Conservation (phyloP, 208 protist genomes). For the Acanthamoeba sp. region DNA sequence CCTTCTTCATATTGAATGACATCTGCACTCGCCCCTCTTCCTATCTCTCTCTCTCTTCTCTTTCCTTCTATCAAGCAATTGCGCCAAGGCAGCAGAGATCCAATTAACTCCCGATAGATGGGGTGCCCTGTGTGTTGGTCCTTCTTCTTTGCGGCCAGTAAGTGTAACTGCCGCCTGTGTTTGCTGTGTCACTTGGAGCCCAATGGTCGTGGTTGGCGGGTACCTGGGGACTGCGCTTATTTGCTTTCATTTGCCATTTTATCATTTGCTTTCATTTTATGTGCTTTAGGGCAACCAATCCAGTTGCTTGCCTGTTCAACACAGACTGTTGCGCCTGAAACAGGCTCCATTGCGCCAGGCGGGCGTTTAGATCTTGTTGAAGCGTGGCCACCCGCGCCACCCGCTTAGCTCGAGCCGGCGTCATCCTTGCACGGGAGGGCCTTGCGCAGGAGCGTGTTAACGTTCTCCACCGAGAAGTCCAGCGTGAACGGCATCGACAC, state of each 20-base stretch:
- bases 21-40: background rate
- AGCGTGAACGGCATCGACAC: constrained; percentile 37
- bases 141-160: background rate
- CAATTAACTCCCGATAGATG: background rate
- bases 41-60: background rate
- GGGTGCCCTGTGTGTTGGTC: background rate
- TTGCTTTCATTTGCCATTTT: too few species aligned
- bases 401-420: too few species aligned
- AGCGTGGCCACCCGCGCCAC: too few species aligned
- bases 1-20: constrained; percentile 56
- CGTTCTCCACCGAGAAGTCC: constrained; percentile 15
- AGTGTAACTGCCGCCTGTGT: too few species aligned
- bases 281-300: background rate
- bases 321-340: background rate
- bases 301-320: too few species aligned
- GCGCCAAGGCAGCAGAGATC: background rate
- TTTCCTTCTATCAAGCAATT: background rate
- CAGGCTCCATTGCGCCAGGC: too few species aligned
- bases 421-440: background rate
- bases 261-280: background rate
- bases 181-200: background rate
- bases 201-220: background rate
- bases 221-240: too few species aligned
- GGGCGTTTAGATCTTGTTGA: too few species aligned
- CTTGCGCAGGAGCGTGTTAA: constrained; percentile 19